Conservation (phyloP, 208 protist genomes). For the Wallacemonas sp. region DNA sequence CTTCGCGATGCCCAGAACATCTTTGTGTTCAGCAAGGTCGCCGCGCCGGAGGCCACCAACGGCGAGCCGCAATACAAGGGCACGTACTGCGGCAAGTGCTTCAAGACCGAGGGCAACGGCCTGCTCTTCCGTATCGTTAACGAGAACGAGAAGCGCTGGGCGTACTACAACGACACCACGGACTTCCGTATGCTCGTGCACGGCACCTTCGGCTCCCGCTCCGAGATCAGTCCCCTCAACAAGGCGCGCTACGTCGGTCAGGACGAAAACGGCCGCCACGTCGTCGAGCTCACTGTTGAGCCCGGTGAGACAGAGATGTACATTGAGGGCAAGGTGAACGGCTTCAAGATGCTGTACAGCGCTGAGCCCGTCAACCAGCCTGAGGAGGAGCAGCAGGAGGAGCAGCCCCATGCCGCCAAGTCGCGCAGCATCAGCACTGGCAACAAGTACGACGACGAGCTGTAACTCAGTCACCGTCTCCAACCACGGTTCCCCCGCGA, state of each 20-base stretch:
- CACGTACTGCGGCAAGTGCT: slow-evolving; percentile 61
- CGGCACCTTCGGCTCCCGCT: slow-evolving; percentile 60
- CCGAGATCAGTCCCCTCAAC: slow-evolving; percentile 43
- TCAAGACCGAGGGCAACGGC: slow-evolving; percentile 67
- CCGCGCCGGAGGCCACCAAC: slow-evolving; percentile 27
- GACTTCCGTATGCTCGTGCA: slow-evolving; percentile 59
- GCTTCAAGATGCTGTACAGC: slow-evolving; percentile 63
- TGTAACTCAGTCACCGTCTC: too few species aligned
- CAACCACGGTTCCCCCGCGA: neutral
- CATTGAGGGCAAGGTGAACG: slow-evolving; percentile 67
- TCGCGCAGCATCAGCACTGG: neutral
- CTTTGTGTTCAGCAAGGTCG: slow-evolving; percentile 44
- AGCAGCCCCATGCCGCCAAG: slow-evolving; percentile 4
- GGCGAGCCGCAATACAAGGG: slow-evolving; percentile 60
- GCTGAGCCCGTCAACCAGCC: slow-evolving; percentile 38
- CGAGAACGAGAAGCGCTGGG: slow-evolving; percentile 70
- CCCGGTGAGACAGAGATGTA: slow-evolving; percentile 72
- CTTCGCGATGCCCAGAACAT: slow-evolving; percentile 42
- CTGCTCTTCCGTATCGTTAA: slow-evolving; percentile 81
- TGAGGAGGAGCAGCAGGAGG: neutral
- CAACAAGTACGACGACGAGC: slow-evolving; percentile 13
- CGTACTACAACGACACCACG: slow-evolving; percentile 79
- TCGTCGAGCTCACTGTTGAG: slow-evolving; percentile 54
- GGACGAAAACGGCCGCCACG: slow-evolving; percentile 38
- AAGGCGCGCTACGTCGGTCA: slow-evolving; percentile 35